Percentiles rank a stretch among this genome's conserved stretches.
Evolutionary conservation across 176 grass and related monocot species (phyloP).

Genomic region (Oryza officinalis): DNA sequence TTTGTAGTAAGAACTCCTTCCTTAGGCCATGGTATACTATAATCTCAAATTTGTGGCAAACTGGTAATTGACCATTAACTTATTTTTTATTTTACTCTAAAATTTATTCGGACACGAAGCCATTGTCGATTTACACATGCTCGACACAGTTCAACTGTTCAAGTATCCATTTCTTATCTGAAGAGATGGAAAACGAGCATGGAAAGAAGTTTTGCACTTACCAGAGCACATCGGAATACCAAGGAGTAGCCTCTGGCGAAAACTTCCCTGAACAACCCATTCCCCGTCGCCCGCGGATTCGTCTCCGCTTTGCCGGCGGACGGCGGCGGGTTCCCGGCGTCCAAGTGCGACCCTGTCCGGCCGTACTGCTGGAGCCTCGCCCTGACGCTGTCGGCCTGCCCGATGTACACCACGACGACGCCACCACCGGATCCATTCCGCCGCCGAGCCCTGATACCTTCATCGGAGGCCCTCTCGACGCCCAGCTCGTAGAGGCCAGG

Average conservation of each 20-base stretch:
- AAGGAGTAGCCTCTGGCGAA: constrained; percentile 70
- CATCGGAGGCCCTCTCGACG: constrained; percentile 26
- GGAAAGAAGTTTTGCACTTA: constrained; percentile 31
- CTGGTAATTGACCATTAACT: neutral
- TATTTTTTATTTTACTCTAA: neutral
- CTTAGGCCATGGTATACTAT: neutral
- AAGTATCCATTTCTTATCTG: neutral
- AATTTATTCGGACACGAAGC: neutral
- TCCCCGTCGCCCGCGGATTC: constrained; percentile 10
- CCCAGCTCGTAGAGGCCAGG: constrained; percentile 86
- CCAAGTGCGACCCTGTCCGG: constrained; percentile 86
- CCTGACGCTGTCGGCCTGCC: constrained; percentile 85
- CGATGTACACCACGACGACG: constrained; percentile 83
- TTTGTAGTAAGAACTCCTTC: neutral
- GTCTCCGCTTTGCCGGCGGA: constrained; percentile 35
- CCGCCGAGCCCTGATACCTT: constrained; percentile 39
- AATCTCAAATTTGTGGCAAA: neutral
- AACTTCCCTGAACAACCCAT: constrained; percentile 74
- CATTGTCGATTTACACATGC: constrained; percentile 5
- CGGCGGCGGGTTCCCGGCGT: constrained; percentile 46
- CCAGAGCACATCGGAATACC: constrained; percentile 69
- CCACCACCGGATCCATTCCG: constrained; percentile 33
- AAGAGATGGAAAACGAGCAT: constrained; percentile 12
- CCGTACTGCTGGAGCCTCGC: constrained; percentile 93
- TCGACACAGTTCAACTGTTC: neutral